Evolutionary conservation across 495 filamentous ascomycete species (phyloP), one percentile per base, ranked within the genome.

Genomic region (Hypoxylon crocopeplum): DNA sequence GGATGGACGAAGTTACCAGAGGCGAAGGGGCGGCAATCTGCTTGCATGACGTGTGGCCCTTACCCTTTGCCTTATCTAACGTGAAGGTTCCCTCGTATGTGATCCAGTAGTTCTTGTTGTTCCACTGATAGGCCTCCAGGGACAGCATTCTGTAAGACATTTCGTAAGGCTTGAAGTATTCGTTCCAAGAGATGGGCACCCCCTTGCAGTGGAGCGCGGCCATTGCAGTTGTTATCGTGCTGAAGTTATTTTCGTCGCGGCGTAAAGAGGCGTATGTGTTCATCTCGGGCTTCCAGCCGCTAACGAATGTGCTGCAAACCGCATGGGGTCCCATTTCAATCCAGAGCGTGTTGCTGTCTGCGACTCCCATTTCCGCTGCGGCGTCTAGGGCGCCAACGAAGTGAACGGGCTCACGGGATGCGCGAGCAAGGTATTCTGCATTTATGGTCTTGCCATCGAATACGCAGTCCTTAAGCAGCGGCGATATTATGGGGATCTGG

Each of bases 21-120:
- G 48, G 15, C 50, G 57, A 30, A 51, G 40, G 11, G 7, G 32
- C 34, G 13, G 13, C 13, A 38, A 13, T 19, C 34, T 7, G 34
- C 6, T 38, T 38, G 15, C 8, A 17, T n/a, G 5, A 15, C 19
- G 5, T 13, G 13, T 11, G 5, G 10, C 13, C 64, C 22, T 58
- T 75, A 5, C 79, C 77, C 25, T 77, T 77, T 52, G 84, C 86
- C 58, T 88, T 88, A 57, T 81, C 83, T 27, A 88, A 42, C 80
- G 15, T 79, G 71, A 63, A 79, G 76, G 66, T 84, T 41, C 85
- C 79, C 22, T 75, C 75, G 57, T 89, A 90, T 0, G 78, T 71
- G 17, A 89, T 82, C 88, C 88, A 90, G 69, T 88, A 88, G 45
- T 84, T 82, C 75, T 88, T 90, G 30, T 79, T 64, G 59, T 90